Evolutionary conservation across 169 alveolate species (phyloP).

Genomic region (Eimeria mitis): DNA sequence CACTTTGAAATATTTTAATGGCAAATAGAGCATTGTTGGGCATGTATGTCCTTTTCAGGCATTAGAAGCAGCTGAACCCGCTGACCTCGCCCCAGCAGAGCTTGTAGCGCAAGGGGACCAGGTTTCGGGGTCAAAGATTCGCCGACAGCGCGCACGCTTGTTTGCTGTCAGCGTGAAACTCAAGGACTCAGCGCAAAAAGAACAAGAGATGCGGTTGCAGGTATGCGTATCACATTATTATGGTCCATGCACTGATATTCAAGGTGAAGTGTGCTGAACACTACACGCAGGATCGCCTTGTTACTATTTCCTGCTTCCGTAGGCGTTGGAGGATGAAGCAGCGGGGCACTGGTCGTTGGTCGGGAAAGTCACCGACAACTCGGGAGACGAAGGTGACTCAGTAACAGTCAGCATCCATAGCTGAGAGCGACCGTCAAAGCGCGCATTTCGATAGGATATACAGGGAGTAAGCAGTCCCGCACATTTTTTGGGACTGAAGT

Average conservation of each 20-base stretch:
- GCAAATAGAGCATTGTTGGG: neutral
- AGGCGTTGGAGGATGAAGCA: conserved; percentile 69
- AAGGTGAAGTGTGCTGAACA: neutral
- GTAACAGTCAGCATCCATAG: neutral
- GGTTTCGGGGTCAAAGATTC: neutral
- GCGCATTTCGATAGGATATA: neutral
- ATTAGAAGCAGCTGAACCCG: conserved; percentile 69
- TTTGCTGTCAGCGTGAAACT: conserved; percentile 59
- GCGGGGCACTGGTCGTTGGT: conserved; percentile 64
- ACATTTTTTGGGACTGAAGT: neutral
- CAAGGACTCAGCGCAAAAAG: conserved; percentile 59
- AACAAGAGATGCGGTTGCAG: conserved; percentile 55
- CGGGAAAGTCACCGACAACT: conserved; percentile 11
- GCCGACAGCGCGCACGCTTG: conserved; percentile 54
- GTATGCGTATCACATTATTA: neutral
- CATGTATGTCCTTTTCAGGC: conserved; percentile 9
- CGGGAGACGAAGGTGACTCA: conserved; percentile 34
- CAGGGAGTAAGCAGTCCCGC: neutral
- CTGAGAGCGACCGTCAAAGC: neutral
- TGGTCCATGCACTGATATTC: neutral
- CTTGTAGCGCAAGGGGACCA: neutral
- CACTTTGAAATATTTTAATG: neutral
- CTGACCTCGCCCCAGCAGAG: conserved; percentile 20
- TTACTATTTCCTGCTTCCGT: neutral
- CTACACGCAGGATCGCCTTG: neutral